Base-by-base conservation (phyloP, 1,139 yeast genomes). In the Candida albicans region DNA sequence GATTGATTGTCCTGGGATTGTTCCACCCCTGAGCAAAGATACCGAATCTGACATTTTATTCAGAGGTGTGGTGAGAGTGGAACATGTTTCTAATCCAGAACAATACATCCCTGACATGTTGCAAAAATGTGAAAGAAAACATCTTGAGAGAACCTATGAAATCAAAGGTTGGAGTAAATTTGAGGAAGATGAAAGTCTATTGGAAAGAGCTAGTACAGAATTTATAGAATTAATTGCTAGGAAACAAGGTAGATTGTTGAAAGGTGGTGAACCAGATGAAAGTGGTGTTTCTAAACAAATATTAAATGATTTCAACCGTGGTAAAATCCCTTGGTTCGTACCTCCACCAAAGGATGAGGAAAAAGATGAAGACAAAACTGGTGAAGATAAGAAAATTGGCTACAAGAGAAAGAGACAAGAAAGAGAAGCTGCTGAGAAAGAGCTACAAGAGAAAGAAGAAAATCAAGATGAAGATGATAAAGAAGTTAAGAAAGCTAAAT, bases 241-340 rank as follows among this genome's bases (percentile, higher is more conserved):
- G 63, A 93, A 91, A 65, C 87, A 82, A 44, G 99, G 99, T 51
- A 82, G 96, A 64, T 75, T 93, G 53, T 72, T 93, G 56, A 93
- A 93, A 68, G 99, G 99, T 48, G 99, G 98, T 54, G 99, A 93
- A 68, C 96, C 98, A 1, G 98, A 93, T 66, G 97, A 91, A 67
- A 76, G 84, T 53, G 95, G 96, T 56, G 91, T 93, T 46, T 84
- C 99, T 41, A 93, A 90, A 64, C 85, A 86, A 61, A 84, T 93
- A 29, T 77, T 93, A 61, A 90, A 88, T 57, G 99, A 93, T 64
- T 93, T 93, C 73, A 93, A 89, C 68, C 81, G 99, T 66, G 99
- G 99, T 49, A 89, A 90, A 61, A 90, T 93, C 45, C 99, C 99
- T 22, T 93, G 99, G 99, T 93, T 93, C 63, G 89, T 89, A 29